These are phyloP conservation scores for Tulasnella sp. DNA, from an alignment of 768 basidiomycete species.

Conservation along the genomic window DNA sequence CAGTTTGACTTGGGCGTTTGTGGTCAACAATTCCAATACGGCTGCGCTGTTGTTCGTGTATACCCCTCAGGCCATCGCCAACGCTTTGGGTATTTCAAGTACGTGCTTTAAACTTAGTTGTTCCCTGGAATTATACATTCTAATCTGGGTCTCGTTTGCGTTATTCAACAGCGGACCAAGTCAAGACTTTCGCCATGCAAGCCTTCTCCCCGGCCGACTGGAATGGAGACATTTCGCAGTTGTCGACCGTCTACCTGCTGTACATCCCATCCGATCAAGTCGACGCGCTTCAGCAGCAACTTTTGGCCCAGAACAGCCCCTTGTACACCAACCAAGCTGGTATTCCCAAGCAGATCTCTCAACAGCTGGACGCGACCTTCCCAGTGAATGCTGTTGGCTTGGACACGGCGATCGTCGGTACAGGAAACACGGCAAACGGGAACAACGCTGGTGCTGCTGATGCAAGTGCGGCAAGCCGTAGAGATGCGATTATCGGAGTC, in stretches of 20 bases:
- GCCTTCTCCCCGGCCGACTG: slow-evolving; percentile 70
- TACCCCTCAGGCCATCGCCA: slow-evolving; percentile 57
- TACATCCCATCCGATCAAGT: slow-evolving; percentile 66
- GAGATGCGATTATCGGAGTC: slow-evolving; percentile 91
- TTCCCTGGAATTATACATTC: no score
- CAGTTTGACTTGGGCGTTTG: slow-evolving; percentile 68
- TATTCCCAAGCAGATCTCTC: slow-evolving; percentile 62
- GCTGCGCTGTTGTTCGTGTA: slow-evolving; percentile 78
- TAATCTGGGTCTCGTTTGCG: no score
- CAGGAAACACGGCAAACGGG: slow-evolving; percentile 37
- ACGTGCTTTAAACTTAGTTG: slow-evolving; percentile 44
- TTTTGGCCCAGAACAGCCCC: slow-evolving; percentile 20
- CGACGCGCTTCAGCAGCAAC: slow-evolving; percentile 56
- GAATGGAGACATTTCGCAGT: slow-evolving; percentile 52
- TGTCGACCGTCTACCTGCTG: slow-evolving; percentile 72
- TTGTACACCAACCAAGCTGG: slow-evolving; percentile 42
- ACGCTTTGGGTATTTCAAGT: slow-evolving; percentile 53
- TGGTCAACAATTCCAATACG: slow-evolving; percentile 59
- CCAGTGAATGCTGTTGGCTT: slow-evolving; percentile 54
- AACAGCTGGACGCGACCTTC: slow-evolving; percentile 71
- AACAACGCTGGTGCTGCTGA: slow-evolving; percentile 38
- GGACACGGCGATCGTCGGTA: slow-evolving; percentile 35
- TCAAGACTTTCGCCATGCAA: slow-evolving; percentile 62
- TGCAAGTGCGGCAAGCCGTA: slow-evolving; percentile 48
- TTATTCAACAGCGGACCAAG: slow-evolving; percentile 42